Conservation (phyloP, 441 rosid species). For the Cnidoscolus chayamansa region DNA sequence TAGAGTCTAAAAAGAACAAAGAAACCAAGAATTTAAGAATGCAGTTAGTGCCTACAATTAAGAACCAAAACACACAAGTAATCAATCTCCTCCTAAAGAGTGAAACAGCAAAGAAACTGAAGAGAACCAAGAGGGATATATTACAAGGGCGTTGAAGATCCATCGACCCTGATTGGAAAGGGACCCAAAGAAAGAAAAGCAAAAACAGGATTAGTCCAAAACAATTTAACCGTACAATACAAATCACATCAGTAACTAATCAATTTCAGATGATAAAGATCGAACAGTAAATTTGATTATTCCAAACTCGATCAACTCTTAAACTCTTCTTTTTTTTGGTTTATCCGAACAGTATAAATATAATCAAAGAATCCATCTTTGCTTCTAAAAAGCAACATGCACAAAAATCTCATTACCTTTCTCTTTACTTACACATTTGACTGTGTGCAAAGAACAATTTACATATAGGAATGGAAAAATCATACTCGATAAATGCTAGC, state of each 20-base stretch:
- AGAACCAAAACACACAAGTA: constrained; percentile 7
- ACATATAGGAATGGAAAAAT: not conserved
- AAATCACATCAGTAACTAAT: constrained; percentile 5
- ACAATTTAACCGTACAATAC: constrained; percentile 8
- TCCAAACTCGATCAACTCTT: not conserved
- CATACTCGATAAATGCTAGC: not conserved
- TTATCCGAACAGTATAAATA: not conserved
- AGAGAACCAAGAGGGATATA: constrained; percentile 24
- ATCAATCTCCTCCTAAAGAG: constrained; percentile 9
- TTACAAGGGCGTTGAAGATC: constrained; percentile 29
- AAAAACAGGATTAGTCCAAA: constrained; percentile 23
- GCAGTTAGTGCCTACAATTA: constrained; percentile 13
- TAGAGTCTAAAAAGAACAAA: constrained; percentile 58
- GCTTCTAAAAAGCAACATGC: not conserved
- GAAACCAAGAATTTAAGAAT: constrained; percentile 21
- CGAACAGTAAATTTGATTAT: not conserved
- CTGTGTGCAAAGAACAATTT: not conserved
- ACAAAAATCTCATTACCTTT: not conserved
- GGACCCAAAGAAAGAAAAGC: constrained; percentile 23
- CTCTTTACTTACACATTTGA: not conserved
- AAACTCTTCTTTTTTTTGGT: not conserved
- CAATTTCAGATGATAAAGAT: not conserved
- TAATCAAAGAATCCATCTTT: constrained; percentile 7
- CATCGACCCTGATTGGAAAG: constrained; percentile 24
- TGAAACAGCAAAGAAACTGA: constrained; percentile 13